Percentiles rank a stretch among this genome's conserved stretches.
These are phyloP conservation scores for Tylopilus vinaceipallidus DNA, from an alignment of 768 basidiomycete genomes.

Conservation along the genomic window DNA sequence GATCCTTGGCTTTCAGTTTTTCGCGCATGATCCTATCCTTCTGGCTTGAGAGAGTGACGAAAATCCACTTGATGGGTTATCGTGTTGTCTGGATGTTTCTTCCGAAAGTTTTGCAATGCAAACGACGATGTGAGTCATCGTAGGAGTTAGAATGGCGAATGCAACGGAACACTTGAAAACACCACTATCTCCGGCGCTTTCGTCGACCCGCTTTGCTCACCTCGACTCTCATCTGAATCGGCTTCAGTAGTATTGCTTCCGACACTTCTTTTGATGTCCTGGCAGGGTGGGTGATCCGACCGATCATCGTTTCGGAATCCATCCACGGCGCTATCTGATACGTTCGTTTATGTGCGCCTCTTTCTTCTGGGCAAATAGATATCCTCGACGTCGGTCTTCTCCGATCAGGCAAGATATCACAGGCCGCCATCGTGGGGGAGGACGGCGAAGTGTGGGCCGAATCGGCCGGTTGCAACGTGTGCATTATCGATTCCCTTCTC, in stretches of 20 bases:
- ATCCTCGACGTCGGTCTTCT: slow-evolving; percentile 83
- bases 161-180: background rate
- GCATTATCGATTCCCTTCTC: slow-evolving; percentile 3
- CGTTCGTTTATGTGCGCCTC: too few relatives aligned
- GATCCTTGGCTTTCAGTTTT: too few relatives aligned
- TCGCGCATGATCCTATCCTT: too few relatives aligned
- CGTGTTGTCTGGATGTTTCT: too few relatives aligned
- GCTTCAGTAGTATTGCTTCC: background rate
- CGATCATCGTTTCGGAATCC: background rate
- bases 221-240: background rate
- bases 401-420: slow-evolving; percentile 65
- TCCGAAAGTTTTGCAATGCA: too few relatives aligned
- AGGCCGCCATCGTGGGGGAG: slow-evolving; percentile 54
- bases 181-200: background rate
- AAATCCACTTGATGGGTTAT: too few relatives aligned
- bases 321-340: too few relatives aligned
- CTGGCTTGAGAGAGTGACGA: too few relatives aligned
- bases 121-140: too few relatives aligned
- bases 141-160: background rate
- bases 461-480: slow-evolving; percentile 26
- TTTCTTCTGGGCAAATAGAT: slow-evolving; percentile 43
- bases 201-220: background rate
- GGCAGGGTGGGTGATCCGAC: slow-evolving; percentile 22
- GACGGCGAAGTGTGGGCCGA: slow-evolving; percentile 34
- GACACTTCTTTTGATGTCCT: slow-evolving; percentile 20